Conservation (phyloP, 768 basidiomycete species). For the Crucibulum laeve region DNA sequence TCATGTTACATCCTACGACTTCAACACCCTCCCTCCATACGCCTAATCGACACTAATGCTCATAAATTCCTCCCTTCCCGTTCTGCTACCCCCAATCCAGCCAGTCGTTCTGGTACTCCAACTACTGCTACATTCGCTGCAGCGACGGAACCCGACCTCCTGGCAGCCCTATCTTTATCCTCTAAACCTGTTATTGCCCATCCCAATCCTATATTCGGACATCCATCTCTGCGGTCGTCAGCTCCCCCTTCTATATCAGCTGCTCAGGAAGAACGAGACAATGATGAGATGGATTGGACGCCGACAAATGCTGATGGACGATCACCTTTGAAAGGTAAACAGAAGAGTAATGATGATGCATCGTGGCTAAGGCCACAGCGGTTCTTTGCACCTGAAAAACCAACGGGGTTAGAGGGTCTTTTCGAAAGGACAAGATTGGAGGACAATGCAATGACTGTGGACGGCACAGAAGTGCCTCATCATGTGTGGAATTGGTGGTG, state of each 20-base stretch:
- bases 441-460: constrained; percentile 33
- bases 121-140: constrained; percentile 11
- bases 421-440: constrained; percentile 57
- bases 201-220: constrained; percentile 60
- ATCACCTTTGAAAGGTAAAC: constrained; percentile 14
- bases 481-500: constrained; percentile 31
- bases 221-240: constrained; percentile 52
- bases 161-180: constrained; percentile 62
- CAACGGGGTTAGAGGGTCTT: constrained; percentile 70
- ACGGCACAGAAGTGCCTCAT: constrained; percentile 5
- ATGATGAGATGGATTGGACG: constrained; percentile 58
- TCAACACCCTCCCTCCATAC: constrained; percentile 66
- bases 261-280: constrained; percentile 29
- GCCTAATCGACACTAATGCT: constrained; percentile 57
- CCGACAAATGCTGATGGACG: constrained; percentile 39
- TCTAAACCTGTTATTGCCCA: constrained; percentile 52
- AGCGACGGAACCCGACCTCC: constrained; percentile 46
- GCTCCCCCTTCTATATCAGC: constrained; percentile 16
- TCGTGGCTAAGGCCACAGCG: constrained; percentile 64
- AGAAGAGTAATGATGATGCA: constrained; percentile 30
- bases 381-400: constrained; percentile 75
- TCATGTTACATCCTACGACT: constrained; percentile 57
- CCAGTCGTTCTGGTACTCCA: constrained; percentile 13
- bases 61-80: constrained; percentile 35
- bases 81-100: constrained; percentile 38